Base-by-base conservation (phyloP, 2,329 filamentous ascomycete species). In the Tolypocladium inflatum region DNA sequence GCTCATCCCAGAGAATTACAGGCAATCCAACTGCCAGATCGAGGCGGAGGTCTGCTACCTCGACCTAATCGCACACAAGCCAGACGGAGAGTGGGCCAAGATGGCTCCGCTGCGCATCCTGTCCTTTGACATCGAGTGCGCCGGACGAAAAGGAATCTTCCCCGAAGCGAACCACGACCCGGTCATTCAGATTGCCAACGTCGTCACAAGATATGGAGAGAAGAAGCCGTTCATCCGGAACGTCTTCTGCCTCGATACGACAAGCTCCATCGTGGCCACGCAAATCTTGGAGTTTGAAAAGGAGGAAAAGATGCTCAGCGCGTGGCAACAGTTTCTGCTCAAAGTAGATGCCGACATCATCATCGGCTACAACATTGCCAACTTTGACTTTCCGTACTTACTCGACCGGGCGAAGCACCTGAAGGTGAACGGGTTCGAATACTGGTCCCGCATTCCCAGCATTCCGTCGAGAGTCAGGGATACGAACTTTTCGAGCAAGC, bases 61-160 rank as follows among this genome's bases (percentile, higher is more conserved):
- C 59, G 87, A 97, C 66, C 78, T 99, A 10, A 86, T 97, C 62
- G 86, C 94, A 11, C 93, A 97, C 72, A 85, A 89, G 54, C 86
- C 92, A 2, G 88, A 94, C 63, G 93, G 92, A 21, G 92, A 97
- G 70, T 99, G 93, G 91, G 90, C 91, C 35, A 99, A 97, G 75
- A 97, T 97, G 87, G 94, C 95, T 0, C 94, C 94, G 0, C 78
- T 99, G 4, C 86, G 94, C 61, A 88, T 96, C 53, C 75, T 99
- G 52, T 97, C 94, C 5, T 97, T 99, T 68, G 94, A 99, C 83
- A 99, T 99, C 65, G 94, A 99, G 73, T 99, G 94, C 73, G 94
- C 94, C 65, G 94, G 94, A 55, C 89, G 95, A 65, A 97, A 99
- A 74, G 94, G 94, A 63, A 89, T 99, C 68, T 99, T 99, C 68